Percentiles rank a stretch among this genome's conserved stretches.
These are phyloP conservation scores for Phanerochaete carnosa DNA, from an alignment of 768 basidiomycete species.

Conservation along the genomic window DNA sequence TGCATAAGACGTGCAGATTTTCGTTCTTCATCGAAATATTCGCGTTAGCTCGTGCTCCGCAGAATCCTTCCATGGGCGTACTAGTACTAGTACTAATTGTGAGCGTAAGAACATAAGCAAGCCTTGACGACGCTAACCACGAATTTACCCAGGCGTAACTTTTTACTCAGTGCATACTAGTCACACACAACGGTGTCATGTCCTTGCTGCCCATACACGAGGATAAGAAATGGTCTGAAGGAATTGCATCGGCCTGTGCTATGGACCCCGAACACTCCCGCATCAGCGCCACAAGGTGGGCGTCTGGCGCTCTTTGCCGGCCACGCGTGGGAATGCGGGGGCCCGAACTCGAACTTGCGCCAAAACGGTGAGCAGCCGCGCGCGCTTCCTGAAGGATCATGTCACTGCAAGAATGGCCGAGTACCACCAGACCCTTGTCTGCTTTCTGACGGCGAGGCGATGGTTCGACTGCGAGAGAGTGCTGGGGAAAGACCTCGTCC, in stretches of 20 bases:
- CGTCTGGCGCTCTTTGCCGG: background rate
- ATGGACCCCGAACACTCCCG: background rate
- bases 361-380: background rate
- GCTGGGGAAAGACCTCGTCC: background rate
- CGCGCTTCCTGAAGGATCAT: background rate
- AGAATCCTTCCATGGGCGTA: too few species aligned
- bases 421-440: constrained; percentile 1
- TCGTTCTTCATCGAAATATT: too few species aligned
- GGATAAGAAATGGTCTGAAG: too few species aligned
- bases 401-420: constrained; percentile 40
- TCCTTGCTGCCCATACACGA: too few species aligned
- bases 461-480: background rate
- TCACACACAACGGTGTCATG: too few species aligned
- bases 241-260: background rate
- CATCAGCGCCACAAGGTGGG: background rate
- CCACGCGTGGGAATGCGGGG: background rate
- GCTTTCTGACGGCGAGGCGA: background rate
- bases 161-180: too few species aligned
- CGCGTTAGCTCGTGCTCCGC: too few species aligned
- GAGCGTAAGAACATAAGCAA: too few species aligned
- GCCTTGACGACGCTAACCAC: too few species aligned
- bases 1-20: too few species aligned
- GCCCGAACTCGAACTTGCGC: background rate
- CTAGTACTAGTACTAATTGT: too few species aligned
- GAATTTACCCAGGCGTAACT: too few species aligned